Conservation (phyloP, 129 eudicot species). For the Logfia minima region DNA sequence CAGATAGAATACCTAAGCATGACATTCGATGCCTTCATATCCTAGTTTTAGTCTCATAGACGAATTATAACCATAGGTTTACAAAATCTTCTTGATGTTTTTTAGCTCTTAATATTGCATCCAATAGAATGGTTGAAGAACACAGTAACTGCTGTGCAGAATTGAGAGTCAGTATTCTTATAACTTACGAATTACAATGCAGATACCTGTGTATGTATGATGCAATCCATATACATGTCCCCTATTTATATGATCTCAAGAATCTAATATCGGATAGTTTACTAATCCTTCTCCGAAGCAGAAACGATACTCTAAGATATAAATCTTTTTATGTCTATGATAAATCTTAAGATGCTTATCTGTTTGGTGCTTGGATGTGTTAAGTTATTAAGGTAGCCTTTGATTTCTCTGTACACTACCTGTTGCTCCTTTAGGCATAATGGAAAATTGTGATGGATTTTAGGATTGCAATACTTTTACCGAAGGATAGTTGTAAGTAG, state of each 20-base stretch:
- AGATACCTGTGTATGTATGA: neutral
- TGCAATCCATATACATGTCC: neutral
- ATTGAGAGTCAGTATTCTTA: neutral
- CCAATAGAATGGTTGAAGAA: neutral
- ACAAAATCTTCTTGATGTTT: neutral
- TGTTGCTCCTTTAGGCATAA: constrained; percentile 3
- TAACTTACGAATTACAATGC: neutral
- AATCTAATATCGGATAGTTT: no score
- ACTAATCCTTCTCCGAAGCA: neutral
- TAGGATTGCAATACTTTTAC: neutral
- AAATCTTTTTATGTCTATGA: neutral
- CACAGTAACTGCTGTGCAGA: neutral
- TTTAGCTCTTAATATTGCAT: neutral
- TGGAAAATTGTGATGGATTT: constrained; percentile 2
- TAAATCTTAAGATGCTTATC: neutral
- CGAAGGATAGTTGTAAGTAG: neutral
- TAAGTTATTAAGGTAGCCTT: neutral
- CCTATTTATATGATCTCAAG: neutral
- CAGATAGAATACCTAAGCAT: neutral
- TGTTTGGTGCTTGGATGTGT: neutral
- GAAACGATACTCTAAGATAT: neutral
- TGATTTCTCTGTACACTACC: neutral
- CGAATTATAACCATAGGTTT: neutral
- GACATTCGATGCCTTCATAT: neutral
- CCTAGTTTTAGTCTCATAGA: constrained; percentile 14